Conservation (phyloP, 2,329 filamentous ascomycete species). For the Penicillium sp. region DNA sequence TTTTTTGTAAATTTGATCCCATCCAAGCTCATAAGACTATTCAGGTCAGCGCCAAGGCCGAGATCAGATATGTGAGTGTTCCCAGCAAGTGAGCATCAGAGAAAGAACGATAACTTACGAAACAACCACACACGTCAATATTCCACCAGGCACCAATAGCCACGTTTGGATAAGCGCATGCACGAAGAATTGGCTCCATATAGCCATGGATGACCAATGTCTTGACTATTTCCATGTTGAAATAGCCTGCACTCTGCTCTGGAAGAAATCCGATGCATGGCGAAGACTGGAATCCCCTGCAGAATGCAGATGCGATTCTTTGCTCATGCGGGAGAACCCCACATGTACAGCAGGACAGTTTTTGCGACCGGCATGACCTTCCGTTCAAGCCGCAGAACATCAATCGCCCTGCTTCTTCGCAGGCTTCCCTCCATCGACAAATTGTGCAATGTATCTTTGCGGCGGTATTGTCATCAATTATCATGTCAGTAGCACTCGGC, state of each 20-base stretch:
- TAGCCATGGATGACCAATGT: slow-evolving; percentile 11
- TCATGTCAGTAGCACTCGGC: slow-evolving; percentile 1
- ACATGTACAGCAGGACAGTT: neutral
- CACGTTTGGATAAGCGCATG: slow-evolving; percentile 3
- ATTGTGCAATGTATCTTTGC: slow-evolving; percentile 5
- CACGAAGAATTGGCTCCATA: slow-evolving; percentile 6
- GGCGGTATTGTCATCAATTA: slow-evolving; percentile 6
- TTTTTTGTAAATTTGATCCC: slow-evolving; percentile 3
- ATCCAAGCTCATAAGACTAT: slow-evolving; percentile 1
- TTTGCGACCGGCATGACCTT: neutral
- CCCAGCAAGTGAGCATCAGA: neutral
- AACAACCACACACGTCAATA: neutral
- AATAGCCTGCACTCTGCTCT: neutral
- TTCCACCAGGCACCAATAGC: neutral
- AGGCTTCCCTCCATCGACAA: slow-evolving; percentile 8
- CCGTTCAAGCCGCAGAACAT: neutral
- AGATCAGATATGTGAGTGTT: neutral
- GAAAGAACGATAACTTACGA: neutral
- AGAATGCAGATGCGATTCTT: neutral
- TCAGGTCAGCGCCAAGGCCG: neutral
- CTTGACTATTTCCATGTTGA: slow-evolving; percentile 7
- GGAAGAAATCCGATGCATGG: neutral
- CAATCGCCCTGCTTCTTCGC: neutral
- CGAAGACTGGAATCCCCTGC: neutral
- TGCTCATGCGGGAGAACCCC: neutral